phyloP scores from a whole-genome alignment of 2,329 filamentous ascomycete genomes.

The Alternaria sp. region DNA sequence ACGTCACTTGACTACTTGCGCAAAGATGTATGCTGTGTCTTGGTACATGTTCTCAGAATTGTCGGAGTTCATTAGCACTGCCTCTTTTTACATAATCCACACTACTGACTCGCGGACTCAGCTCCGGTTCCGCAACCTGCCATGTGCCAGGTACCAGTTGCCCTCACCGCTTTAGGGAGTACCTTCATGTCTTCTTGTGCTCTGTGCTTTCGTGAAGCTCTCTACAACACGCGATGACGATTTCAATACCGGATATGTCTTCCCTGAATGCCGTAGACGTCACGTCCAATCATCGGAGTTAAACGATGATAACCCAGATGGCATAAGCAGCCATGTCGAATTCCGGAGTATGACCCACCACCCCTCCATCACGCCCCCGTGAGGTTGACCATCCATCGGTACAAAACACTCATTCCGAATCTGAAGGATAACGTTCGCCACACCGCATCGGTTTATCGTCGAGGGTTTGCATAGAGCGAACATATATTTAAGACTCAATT shows the following conservation, averaged over 20 bases:
- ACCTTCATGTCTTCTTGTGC: constrained; percentile 31
- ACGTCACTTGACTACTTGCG: constrained; percentile 8
- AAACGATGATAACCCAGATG: constrained; percentile 10
- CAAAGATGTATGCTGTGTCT: not conserved
- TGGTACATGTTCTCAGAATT: not conserved
- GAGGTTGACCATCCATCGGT: not conserved
- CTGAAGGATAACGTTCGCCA: not conserved
- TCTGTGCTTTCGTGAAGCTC: constrained; percentile 6
- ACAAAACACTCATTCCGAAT: constrained; percentile 17
- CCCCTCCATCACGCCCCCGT: constrained; percentile 19
- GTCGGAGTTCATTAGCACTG: constrained; percentile 21
- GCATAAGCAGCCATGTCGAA: constrained; percentile 21
- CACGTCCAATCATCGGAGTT: constrained; percentile 19
- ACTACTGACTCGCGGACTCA: constrained; percentile 15
- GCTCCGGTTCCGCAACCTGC: constrained; percentile 4
- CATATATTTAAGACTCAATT: constrained; percentile 5
- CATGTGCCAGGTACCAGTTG: constrained; percentile 7
- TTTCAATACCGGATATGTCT: not conserved
- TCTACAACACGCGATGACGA: not conserved
- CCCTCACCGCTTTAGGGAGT: constrained; percentile 26
- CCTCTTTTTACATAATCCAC: constrained; percentile 40
- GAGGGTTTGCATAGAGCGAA: not conserved
- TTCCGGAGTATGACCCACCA: constrained; percentile 21
- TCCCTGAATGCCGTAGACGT: not conserved
- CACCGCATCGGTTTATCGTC: constrained; percentile 2